Evolutionary conservation across 192 early-diverging fungal genomes (phyloP), one percentile per base, ranked within the genome.

Genomic region (Bifiguratus adelaidae): DNA sequence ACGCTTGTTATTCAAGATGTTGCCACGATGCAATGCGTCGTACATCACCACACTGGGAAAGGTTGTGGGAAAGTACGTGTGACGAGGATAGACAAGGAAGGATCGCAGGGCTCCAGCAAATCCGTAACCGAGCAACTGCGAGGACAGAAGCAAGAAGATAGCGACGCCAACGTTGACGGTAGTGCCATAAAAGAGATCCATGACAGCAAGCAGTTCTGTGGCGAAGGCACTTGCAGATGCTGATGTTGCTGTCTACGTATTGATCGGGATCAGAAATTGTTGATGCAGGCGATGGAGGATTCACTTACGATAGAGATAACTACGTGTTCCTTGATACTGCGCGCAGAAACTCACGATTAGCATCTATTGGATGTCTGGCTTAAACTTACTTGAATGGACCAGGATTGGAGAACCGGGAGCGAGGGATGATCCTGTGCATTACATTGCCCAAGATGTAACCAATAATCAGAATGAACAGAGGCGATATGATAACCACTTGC

Each of bases 371-470:
- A n/a, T n/a, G n/a, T n/a, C n/a, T n/a, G n/a, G n/a, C n/a, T n/a
- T n/a, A n/a, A n/a, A n/a, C n/a, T n/a, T n/a, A n/a, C n/a, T 60
- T 71, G 41, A 70, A 73, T 1, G 53, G 44, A 3, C 70, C 69
- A 0, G 70, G 70, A 7, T 73, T 73, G 2, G 72, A 34, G 20
- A 60, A 33, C 9, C 32, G 32, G 32, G 32, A 33, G 32, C 6
- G 20, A 0, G 40, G 40, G 2, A 41, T 41, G 1, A 41, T 23
- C 13, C 13, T 41, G 12, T 19, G 21, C 40, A 41, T 19, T 7
- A 6, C 40, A 1, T 2, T 1, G 4, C 40, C 40, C 12, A 41
- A 23, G 40, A 41, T 18, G 25, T 8, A 41, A 41, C 40, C 40
- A 20, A 41, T 41, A 11, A 41, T 20, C 25, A 23, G 40, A 11